Base-by-base conservation (phyloP, 805 yeast genomes). In the Candida quercuum region DNA sequence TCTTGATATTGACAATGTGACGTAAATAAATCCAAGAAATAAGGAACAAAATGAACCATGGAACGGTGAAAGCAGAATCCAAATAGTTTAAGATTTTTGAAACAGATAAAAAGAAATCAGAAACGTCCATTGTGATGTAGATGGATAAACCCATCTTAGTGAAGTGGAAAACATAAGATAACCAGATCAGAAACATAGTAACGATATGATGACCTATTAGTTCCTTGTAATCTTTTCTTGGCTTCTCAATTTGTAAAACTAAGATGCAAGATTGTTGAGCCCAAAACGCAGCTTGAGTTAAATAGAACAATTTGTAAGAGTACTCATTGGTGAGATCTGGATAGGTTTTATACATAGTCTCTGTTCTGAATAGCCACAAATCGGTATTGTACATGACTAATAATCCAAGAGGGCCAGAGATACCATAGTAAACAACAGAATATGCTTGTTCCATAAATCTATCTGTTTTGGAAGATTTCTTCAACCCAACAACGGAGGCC, bases 231-330 rank as follows among this genome's bases (percentile, higher is more conserved):
- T 93, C 99, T 62, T 88, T 89, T 61, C 99, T 76, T 40, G 96
- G 98, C 60, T 86, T 86, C 63, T 93, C 99, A 43, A 93, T 71
- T 60, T 84, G 95, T 46, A 93, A 69, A 32, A 78, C 64, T 46
- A 93, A 69, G 23, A 93, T 84, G 28, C 85, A 78, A 1, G 94
- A 81, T 64, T 93, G 99, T 66, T 93, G 99, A 17, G 88, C 79
- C 99, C 99, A 93, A 62, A 87, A 93, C 5, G 97, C 84, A 6
- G 98, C 97, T 66, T 93, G 98, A 29, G 85, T 78, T 43, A 93
- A 67, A 59, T 93, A 93, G 57, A 83, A 93, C 12, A 78, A 60
- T 65, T 93, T 93, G 67, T 84, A 83, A 39, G 71, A 66, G 43
- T 66, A 71, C 39, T 74, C 81, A 54, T 84, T 85, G 24, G 81